phyloP scores from a whole-genome alignment of 1,139 yeast species.

The Torulaspora pretoriensis region DNA sequence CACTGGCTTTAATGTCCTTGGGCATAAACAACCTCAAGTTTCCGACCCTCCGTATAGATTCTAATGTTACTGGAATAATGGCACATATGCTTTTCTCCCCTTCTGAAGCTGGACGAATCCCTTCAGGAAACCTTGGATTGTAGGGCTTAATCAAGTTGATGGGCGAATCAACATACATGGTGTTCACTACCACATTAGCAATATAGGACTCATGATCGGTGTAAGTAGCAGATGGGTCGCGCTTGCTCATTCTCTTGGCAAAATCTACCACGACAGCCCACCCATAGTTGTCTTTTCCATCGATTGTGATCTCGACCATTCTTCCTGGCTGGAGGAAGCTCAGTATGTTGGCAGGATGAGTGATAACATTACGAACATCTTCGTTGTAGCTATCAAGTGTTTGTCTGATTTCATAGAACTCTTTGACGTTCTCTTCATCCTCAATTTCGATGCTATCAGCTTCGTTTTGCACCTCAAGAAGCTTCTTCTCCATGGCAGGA shows the following conservation, averaged over 20 bases:
- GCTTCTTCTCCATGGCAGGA: conserved; percentile 70
- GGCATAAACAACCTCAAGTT: conserved; percentile 81
- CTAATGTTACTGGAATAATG: conserved; percentile 77
- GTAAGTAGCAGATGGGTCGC: conserved; percentile 49
- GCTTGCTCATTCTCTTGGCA: conserved; percentile 61
- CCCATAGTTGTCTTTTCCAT: conserved; percentile 63
- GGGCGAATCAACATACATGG: conserved; percentile 77
- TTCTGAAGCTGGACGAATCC: conserved; percentile 74
- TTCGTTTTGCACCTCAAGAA: conserved; percentile 50
- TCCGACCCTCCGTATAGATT: conserved; percentile 69
- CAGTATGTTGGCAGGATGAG: conserved; percentile 84
- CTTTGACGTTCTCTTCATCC: conserved; percentile 69
- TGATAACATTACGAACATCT: conserved; percentile 80
- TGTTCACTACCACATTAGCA: conserved; percentile 76
- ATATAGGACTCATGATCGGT: conserved; percentile 84
- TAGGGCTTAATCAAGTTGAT: conserved; percentile 62
- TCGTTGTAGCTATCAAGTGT: conserved; percentile 65
- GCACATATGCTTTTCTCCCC: conserved; percentile 75
- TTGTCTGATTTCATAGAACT: conserved; percentile 74
- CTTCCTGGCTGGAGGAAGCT: conserved; percentile 89
- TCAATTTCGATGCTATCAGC: conserved; percentile 53
- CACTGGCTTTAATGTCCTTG: conserved; percentile 64
- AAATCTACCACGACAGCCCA: conserved; percentile 91
- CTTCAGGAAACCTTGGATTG: conserved; percentile 75
- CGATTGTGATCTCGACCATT: conserved; percentile 57